Conservation (phyloP, 257 asterid genomes). For the Echites panduratus region DNA sequence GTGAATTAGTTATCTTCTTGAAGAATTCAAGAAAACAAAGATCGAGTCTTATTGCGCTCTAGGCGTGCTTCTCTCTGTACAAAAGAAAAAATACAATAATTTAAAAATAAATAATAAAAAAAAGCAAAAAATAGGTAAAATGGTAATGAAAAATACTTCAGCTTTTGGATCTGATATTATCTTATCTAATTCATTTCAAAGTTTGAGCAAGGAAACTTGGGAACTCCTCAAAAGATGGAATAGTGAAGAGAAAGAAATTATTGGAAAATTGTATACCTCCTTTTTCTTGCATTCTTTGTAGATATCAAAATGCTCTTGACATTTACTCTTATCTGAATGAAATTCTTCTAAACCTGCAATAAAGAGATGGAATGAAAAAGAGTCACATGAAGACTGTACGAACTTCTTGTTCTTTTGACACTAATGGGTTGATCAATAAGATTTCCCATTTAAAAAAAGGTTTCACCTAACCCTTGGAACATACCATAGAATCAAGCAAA, state of each 20-base stretch:
- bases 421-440: neutral
- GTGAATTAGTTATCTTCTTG: neutral
- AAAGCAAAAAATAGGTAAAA: neutral
- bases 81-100: neutral
- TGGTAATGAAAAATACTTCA: neutral
- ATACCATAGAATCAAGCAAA: neutral
- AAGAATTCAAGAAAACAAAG: slow-evolving; percentile 61
- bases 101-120: slow-evolving; percentile 14
- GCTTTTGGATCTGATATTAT: neutral
- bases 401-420: neutral
- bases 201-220: neutral
- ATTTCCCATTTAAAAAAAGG: neutral
- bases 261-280: slow-evolving; percentile 44
- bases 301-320: slow-evolving; percentile 80
- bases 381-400: neutral
- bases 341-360: slow-evolving; percentile 65
- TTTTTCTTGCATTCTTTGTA: slow-evolving; percentile 96
- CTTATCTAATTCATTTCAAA: neutral
- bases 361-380: too few species aligned
- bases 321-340: slow-evolving; percentile 72
- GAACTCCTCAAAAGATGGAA: neutral
- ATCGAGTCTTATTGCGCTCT: slow-evolving; percentile 76
- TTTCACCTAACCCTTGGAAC: neutral
- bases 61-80: slow-evolving; percentile 93
- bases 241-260: neutral